Evolutionary conservation across 2,329 filamentous ascomycete species (phyloP).

Genomic region (Iodosphaeria phyllophila): DNA sequence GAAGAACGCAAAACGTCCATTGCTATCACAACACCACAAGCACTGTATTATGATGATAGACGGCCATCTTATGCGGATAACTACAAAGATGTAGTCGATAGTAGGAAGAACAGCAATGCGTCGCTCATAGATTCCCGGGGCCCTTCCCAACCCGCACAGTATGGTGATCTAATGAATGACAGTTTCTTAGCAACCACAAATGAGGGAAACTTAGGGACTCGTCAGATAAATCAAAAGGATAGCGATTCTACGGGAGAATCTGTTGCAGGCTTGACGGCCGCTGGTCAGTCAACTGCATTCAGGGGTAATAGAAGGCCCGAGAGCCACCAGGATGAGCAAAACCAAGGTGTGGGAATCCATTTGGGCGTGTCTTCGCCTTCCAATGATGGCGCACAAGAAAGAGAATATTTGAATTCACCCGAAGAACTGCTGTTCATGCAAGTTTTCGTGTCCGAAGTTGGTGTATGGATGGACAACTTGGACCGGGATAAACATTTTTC

Average conservation of each 20-base stretch:
- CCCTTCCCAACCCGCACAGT: conserved; percentile 9
- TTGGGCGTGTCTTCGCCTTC: conserved; percentile 21
- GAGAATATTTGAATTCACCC: conserved; percentile 49
- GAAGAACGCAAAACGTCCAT: conserved; percentile 8
- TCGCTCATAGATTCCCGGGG: conserved; percentile 10
- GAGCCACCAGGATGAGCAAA: conserved; percentile 8
- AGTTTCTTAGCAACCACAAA: conserved; percentile 9
- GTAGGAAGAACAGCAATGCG: conserved; percentile 10
- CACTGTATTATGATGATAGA: conserved; percentile 10
- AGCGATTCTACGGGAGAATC: conserved; percentile 22
- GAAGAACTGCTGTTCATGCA: conserved; percentile 84
- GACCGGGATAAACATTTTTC: conserved; percentile 77
- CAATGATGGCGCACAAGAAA: conserved; percentile 19
- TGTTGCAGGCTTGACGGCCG: conserved; percentile 16
- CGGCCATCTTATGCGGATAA: conserved; percentile 8
- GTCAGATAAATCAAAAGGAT: too few relatives aligned
- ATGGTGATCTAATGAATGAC: conserved; percentile 8
- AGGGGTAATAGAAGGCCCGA: too few relatives aligned
- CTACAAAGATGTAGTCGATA: conserved; percentile 8
- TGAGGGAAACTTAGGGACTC: conserved; percentile 6
- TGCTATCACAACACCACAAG: conserved; percentile 9
- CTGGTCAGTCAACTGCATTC: conserved; percentile 13
- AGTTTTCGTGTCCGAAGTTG: conserved; percentile 79
- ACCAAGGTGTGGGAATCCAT: conserved; percentile 7
- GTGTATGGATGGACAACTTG: conserved; percentile 86